A percentile compares a stretch with the other conserved stretches of the same genome.
These are phyloP conservation scores for Telfairia occidentalis DNA, from an alignment of 331 rosid species.

Conservation along the genomic window DNA sequence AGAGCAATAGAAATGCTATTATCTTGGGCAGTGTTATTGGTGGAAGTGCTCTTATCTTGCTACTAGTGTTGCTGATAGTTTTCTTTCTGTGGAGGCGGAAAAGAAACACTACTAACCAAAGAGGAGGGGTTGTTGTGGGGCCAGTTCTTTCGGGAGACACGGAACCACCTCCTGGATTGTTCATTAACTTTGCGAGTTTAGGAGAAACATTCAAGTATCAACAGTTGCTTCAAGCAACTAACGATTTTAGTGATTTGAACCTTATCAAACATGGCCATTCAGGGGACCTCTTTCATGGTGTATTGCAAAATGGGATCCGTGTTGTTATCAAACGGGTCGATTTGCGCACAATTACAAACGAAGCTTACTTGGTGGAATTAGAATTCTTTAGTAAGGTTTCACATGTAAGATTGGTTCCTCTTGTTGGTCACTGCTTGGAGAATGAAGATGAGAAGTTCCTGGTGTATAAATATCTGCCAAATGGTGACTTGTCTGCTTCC, in stretches of 20 bases:
- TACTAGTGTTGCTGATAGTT: slow-evolving; percentile 30
- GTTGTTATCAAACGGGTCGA: slow-evolving; percentile 63
- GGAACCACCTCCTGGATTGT: slow-evolving; percentile 38
- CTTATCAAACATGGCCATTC: slow-evolving; percentile 73
- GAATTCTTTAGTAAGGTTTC: slow-evolving; percentile 68
- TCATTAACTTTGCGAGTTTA: slow-evolving; percentile 36
- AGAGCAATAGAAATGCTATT: slow-evolving; percentile 44
- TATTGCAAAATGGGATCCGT: slow-evolving; percentile 59
- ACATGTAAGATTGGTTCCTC: slow-evolving; percentile 62
- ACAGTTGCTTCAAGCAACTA: slow-evolving; percentile 66
- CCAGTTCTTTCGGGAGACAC: slow-evolving; percentile 45
- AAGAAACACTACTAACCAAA: slow-evolving; percentile 33
- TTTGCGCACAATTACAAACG: slow-evolving; percentile 34
- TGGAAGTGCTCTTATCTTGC: slow-evolving; percentile 43
- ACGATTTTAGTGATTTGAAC: slow-evolving; percentile 49
- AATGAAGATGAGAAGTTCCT: slow-evolving; percentile 72
- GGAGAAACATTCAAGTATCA: slow-evolving; percentile 67
- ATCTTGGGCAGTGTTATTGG: slow-evolving; percentile 69
- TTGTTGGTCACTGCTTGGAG: slow-evolving; percentile 78
- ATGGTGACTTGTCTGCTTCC: slow-evolving; percentile 73
- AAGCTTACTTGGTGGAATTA: slow-evolving; percentile 48
- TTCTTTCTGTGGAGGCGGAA: slow-evolving; percentile 26
- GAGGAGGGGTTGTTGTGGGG: slow-evolving; percentile 44
- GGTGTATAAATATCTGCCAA: slow-evolving; percentile 69
- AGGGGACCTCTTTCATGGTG: slow-evolving; percentile 72